These are phyloP conservation scores for Ophiobolus disseminans DNA, from an alignment of 2,329 filamentous ascomycete species.

Conservation along the genomic window DNA sequence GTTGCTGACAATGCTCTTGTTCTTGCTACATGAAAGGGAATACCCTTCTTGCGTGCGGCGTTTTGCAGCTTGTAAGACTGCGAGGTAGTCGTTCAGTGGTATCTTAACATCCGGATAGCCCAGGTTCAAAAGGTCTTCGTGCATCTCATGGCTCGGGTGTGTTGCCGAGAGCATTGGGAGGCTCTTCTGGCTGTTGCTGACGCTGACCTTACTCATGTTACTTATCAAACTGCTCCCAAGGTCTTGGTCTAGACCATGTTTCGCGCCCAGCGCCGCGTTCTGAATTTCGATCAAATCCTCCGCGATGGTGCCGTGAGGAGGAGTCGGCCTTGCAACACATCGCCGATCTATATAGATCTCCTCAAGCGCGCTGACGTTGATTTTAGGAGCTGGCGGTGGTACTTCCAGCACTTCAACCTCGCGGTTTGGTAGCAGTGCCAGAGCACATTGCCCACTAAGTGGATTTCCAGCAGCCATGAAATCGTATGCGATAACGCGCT, in stretches of 20 bases:
- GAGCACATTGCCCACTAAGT: conserved; percentile 57
- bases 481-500: conserved; percentile 66
- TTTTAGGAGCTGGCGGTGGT: conserved; percentile 51
- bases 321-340: conserved; percentile 40
- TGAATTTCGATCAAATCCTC: conserved; percentile 46
- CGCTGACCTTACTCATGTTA: conserved; percentile 39
- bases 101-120: conserved; percentile 45
- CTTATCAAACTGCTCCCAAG: conserved; percentile 31
- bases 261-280: conserved; percentile 37
- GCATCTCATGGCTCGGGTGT: conserved; percentile 43
- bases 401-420: conserved; percentile 59
- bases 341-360: conserved; percentile 51
- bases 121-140: conserved; percentile 46
- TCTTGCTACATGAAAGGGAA: conserved; percentile 66
- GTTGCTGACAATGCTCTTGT: conserved; percentile 71
- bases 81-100: conserved; percentile 43
- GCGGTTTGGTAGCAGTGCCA: conserved; percentile 61
- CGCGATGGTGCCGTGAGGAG: conserved; percentile 37
- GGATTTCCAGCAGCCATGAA: conserved; percentile 60
- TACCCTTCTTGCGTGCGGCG: conserved; percentile 65
- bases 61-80: conserved; percentile 52
- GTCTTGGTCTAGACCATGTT: conserved; percentile 32
- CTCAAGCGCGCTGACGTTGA: conserved; percentile 53
- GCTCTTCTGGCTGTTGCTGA: conserved; percentile 42
- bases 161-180: conserved; percentile 35